Evolutionary conservation across 495 filamentous ascomycete genomes (phyloP).

Genomic region (Neurospora hispaniola): DNA sequence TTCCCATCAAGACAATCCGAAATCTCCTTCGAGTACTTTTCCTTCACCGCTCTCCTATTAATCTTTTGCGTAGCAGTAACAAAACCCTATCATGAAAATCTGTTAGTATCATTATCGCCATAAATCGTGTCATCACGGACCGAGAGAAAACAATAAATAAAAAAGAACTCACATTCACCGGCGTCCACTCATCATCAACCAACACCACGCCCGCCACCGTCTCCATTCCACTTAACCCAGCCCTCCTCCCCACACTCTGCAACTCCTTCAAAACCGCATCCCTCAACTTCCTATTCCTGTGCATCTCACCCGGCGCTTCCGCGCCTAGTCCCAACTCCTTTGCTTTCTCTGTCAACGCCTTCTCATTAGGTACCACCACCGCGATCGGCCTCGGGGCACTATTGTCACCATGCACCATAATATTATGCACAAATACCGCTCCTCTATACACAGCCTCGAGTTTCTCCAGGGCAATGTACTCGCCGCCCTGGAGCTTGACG

Average conservation of each 20-base stretch:
- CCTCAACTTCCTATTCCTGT: constrained; percentile 35
- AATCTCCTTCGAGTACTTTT: constrained; percentile 47
- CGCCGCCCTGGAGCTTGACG: constrained; percentile 55
- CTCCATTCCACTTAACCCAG: constrained; percentile 44
- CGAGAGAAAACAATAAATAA: background rate
- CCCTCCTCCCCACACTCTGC: constrained; percentile 37
- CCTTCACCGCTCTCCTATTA: constrained; percentile 42
- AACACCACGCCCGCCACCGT: constrained; percentile 49
- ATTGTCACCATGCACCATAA: constrained; percentile 49
- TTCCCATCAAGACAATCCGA: constrained; percentile 28
- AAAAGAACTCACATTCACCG: constrained; percentile 42
- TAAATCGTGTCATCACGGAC: background rate
- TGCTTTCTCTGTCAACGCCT: constrained; percentile 41
- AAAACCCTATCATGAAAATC: constrained; percentile 32
- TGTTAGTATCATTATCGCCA: constrained; percentile 15
- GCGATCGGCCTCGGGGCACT: constrained; percentile 44
- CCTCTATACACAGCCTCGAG: constrained; percentile 55
- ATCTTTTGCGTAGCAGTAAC: constrained; percentile 55
- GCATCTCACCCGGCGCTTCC: constrained; percentile 22
- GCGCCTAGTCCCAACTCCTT: constrained; percentile 39
- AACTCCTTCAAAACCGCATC: constrained; percentile 45
- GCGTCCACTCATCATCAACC: constrained; percentile 57
- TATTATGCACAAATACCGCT: constrained; percentile 41
- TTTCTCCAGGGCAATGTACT: constrained; percentile 59
- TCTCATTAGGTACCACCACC: constrained; percentile 46